Evolutionary conservation across 148 eudicot species (phyloP).

Genomic region (Polygonum aviculare): DNA sequence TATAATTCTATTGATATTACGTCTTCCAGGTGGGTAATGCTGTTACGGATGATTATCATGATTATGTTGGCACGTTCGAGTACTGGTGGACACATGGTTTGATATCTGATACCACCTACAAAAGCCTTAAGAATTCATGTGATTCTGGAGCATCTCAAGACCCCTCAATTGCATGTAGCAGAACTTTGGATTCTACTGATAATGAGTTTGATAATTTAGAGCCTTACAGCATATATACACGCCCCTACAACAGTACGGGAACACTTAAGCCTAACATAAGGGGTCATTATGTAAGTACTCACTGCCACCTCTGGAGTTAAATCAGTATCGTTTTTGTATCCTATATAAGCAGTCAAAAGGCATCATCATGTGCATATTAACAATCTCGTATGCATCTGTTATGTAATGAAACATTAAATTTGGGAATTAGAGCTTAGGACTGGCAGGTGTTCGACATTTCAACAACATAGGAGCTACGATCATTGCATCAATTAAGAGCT

Average conservation of each 20-base stretch:
- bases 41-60: conserved; percentile 81
- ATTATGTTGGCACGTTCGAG: conserved; percentile 85
- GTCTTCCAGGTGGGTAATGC: conserved; percentile 77
- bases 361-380: too few relatives aligned
- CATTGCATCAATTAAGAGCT: neutral
- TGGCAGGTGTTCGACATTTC: neutral
- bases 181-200: conserved; percentile 43
- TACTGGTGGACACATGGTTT: conserved; percentile 95
- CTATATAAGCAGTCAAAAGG: neutral
- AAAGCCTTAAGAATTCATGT: conserved; percentile 36
- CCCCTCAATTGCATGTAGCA: conserved; percentile 47
- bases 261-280: conserved; percentile 36
- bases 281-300: conserved; percentile 72
- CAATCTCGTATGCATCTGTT: neutral
- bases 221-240: conserved; percentile 77
- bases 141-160: conserved; percentile 58
- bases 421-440: neutral
- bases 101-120: conserved; percentile 77
- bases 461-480: neutral
- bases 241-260: conserved; percentile 42
- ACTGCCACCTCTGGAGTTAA: neutral
- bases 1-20: neutral
- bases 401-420: neutral
- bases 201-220: conserved; percentile 72
- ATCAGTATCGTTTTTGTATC: neutral